Evolutionary conservation across 352 stramenopile genomes (phyloP).

Genomic region (Phytophthora lateralis): DNA sequence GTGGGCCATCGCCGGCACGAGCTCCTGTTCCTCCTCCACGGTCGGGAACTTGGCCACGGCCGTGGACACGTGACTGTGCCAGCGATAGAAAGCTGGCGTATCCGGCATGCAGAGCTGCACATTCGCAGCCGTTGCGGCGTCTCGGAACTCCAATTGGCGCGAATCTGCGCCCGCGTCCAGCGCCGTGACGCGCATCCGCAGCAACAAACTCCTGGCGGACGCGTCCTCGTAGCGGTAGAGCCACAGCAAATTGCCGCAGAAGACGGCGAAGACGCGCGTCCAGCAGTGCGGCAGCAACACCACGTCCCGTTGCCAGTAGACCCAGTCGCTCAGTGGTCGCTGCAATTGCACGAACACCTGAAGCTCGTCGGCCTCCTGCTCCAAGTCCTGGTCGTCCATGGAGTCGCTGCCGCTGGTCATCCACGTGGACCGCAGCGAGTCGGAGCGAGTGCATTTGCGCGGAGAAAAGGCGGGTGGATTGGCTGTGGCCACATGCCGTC

Average conservation of each 20-base stretch:
- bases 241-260: conserved; percentile 37
- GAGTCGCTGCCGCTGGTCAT: conserved; percentile 42
- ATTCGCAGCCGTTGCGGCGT: conserved; percentile 2
- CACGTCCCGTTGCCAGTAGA: conserved; percentile 51
- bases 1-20: conserved; percentile 11
- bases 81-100: conserved; percentile 20
- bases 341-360: conserved; percentile 20
- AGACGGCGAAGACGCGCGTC: conserved; percentile 57
- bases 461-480: conserved; percentile 9
- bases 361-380: conserved; percentile 14
- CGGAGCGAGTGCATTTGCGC: conserved; percentile 28
- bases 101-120: conserved; percentile 41
- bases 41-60: conserved; percentile 21
- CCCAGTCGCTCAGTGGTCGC: conserved; percentile 42
- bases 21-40: conserved; percentile 1
- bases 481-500: conserved; percentile 13
- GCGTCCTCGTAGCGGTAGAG: conserved; percentile 54
- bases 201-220: conserved; percentile 36
- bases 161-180: conserved; percentile 16
- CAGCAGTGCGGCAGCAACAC: conserved; percentile 44
- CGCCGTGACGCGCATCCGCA: conserved; percentile 31
- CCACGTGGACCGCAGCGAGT: conserved; percentile 45
- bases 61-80: conserved; percentile 29
- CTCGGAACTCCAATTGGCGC: conserved; percentile 32
- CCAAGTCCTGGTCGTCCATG: conserved; percentile 16